Base-by-base conservation (phyloP, 2,329 filamentous ascomycete species). In the Clonostachys solani region DNA sequence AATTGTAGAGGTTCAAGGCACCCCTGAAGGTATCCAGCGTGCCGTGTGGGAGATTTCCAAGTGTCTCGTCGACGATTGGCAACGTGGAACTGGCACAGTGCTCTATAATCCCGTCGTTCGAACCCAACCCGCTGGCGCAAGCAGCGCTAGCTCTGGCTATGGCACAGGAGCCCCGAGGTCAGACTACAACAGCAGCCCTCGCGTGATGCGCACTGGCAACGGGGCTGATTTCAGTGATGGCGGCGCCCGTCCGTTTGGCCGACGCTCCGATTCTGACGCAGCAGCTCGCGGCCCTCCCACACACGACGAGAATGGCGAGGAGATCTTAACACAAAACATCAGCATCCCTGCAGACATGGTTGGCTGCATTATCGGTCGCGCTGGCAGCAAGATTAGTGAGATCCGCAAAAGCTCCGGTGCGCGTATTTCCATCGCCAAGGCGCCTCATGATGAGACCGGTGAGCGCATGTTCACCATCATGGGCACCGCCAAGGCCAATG, bases 381-480 rank as follows among this genome's bases (percentile, higher is more conserved):
- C 80, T 47, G 94, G 94, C 54, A 92, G 82, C 76, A 99, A 99
- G 81, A 99, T 99, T 64, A 96, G 90, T 67, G 94, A 99, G 73
- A 99, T 99, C 60, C 88, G 94, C 68, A 95, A 96, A 77, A 92
- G 86, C 52, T 99, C 94, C 47, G 92, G 92, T 50, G 94, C 94
- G 52, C 88, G 92, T 61, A 99, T 99, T 72, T 96, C 92, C 42
- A 97, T 97, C 67, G 92, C 92, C 59, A 97, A 96, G 78, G 86
- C 92, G 42, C 90, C 94, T 48, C 94, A 99, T 62, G 94, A 99
- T 59, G 94, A 97, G 57, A 95, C 90, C 50, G 94, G 94, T 56
- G 94, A 99, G 79, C 86, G 94, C 61, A 99, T 99, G 94, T 99
- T 99, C 75, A 99, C 94, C 62, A 99, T 99, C 66, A 96, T 95